Evolutionary conservation across 768 basidiomycete genomes (phyloP), one percentile per base, ranked within the genome.

Genomic region (Boletales sp.): DNA sequence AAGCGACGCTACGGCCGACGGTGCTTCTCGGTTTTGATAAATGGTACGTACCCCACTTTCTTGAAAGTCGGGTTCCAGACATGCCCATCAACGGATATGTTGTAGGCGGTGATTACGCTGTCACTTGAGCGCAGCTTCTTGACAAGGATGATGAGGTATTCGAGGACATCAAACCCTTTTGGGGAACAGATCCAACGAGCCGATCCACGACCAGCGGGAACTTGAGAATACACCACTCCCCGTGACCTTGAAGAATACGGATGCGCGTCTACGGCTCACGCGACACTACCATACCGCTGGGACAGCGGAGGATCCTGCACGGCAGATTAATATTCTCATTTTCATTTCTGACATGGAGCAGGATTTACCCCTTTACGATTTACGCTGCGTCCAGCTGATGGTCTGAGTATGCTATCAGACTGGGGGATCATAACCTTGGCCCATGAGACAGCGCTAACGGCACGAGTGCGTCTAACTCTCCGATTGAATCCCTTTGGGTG

Each of bases 131-230:
- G 3, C 70, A 67, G 40, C 63, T 77, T 2, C 71, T 68, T 14
- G 77, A 77, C 52, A 77, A 77, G 47, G 78, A 78, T 40, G 75
- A 77, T 56, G 73, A 74, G 52, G 75, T 77, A 43, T 56, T 64
- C 47, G 53, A 59, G 6, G 67, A 74, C 43, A 50, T 76, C 10
- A 63, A 68, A 18, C 67, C 69, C 0, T 73, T 64, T 55, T 71
- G 64, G 62, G 74, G 68, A 1, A 56, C 75, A 42, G 54, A 63
- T 34, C 71, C 71, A 0, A n/a, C 37, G 2, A 58, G 3, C 39
- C 72, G 15, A 61, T 54, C 0, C 40, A 18, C 10, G 47, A 52
- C 0, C 67, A 60, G 31, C 21, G 41, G 15, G 54, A 53, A 27
- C 53, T 62, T 13, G 69, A 73, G 51, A 24, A 4, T 3, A 21